phyloP scores from a whole-genome alignment of 169 alveolate species.

The Plasmodium knowlesi region DNA sequence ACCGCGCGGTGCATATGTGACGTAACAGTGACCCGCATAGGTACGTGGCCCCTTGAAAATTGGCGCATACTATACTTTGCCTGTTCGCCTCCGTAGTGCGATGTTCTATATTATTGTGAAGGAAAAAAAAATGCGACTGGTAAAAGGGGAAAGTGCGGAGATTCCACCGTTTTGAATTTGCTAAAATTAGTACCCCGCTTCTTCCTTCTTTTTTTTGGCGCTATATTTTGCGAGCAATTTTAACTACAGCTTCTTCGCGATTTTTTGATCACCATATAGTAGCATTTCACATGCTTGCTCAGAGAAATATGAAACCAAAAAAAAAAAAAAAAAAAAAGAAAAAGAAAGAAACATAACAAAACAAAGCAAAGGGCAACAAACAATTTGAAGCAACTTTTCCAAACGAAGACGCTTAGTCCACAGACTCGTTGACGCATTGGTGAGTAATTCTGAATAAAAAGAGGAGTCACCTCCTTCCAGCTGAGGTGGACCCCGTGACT shows the following conservation, averaged over 20 bases:
- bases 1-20: background rate
- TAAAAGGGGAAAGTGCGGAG: background rate
- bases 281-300: background rate
- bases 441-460: background rate
- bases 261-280: background rate
- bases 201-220: background rate
- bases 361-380: background rate
- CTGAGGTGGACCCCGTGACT: background rate
- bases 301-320: background rate
- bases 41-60: background rate
- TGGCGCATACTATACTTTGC: background rate
- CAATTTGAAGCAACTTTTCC: background rate
- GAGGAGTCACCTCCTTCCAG: background rate
- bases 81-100: background rate
- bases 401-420: background rate
- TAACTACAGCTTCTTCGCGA: background rate
- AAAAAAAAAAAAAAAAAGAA: background rate
- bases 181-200: background rate
- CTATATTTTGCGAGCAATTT: background rate
- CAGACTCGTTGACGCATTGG: background rate
- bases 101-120: background rate
- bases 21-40: background rate
- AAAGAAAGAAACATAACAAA: background rate
- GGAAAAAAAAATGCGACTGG: background rate
- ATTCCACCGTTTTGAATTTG: background rate